Evolutionary conservation across 179 eudicot genomes (phyloP), one percentile per base, ranked within the genome.

Genomic region (Beta lomatogona): DNA sequence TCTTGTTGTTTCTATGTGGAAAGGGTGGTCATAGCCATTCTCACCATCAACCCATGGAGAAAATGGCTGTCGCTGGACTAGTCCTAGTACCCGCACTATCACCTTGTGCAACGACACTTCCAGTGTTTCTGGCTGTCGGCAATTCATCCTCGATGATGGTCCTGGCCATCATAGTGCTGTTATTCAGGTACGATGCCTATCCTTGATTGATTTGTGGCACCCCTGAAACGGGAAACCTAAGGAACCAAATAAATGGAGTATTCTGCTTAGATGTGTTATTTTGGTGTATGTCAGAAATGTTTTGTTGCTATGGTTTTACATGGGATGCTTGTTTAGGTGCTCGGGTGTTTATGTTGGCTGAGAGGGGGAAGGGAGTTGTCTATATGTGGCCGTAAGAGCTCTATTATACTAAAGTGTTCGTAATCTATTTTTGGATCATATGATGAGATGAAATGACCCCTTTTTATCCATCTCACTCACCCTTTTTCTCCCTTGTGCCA

Each of bases 31-130:
- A 95, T 80, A 87, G 90, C 81, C 99, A 94, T 85, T 85, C 98
- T 61, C 99, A 95, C 85, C 97, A 92, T 78, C 94, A 95, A 79
- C 99, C 99, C 22, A 94, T 95, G 99, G 99, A 95, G 85, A 95
- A 94, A 83, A 95, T 95, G 99, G 99, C 99, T 73, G 98, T 95
- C 77, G 99, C 99, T 76, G 99, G 99, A 70, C 98, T 95, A 82
- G 96, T 95, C 25, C 89, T 95, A 52, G 98, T 95, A 53, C 99
- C 99, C 58, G 99, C 99, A 21, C 77, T 95, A 76, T 95, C 99
- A 68, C 99, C 99, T 79, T 95, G 99, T 89, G 99, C 99, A 77
- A 95, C 98, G 83, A 95, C 99, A 80, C 99, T 95, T 80, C 99
- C 99, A 3, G 99, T 95, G 82, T 95, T 95, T 87, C 93, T 95